Conservation (phyloP, 345 rosid species). For the Triadica sebifera region DNA sequence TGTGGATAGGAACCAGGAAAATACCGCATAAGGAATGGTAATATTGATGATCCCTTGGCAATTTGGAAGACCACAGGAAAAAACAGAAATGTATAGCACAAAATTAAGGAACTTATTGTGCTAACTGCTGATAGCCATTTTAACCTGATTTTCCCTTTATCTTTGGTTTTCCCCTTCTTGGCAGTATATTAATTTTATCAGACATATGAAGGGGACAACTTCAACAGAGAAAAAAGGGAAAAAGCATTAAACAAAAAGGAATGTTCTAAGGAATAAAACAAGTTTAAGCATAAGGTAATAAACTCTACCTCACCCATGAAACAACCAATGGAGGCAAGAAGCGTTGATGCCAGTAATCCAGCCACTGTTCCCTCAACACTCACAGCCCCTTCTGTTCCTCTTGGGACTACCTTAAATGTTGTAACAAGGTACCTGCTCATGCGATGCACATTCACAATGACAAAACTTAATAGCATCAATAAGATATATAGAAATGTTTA, state of each 20-base stretch:
- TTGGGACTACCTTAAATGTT: conserved; percentile 77
- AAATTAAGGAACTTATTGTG: background rate
- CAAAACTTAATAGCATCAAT: background rate
- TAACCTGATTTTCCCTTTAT: background rate
- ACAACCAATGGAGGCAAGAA: conserved; percentile 66
- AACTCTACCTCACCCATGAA: conserved; percentile 65
- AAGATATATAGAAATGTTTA: background rate
- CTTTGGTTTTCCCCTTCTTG: background rate
- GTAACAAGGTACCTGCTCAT: conserved; percentile 75
- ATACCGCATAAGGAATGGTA: background rate
- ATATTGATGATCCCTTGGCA: background rate
- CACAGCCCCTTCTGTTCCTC: conserved; percentile 97
- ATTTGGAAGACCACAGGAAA: background rate
- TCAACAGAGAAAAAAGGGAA: background rate
- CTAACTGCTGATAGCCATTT: background rate
- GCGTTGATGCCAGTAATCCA: conserved; percentile 74
- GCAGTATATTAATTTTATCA: background rate
- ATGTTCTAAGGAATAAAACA: background rate
- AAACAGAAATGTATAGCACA: background rate
- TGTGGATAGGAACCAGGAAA: background rate
- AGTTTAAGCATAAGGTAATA: background rate
- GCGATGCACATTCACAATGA: background rate
- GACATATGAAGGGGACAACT: background rate
- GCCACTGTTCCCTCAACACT: conserved; percentile 92
- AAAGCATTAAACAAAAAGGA: background rate